Evolutionary conservation across 768 basidiomycete genomes (phyloP), one percentile per base, ranked within the genome.

Genomic region (Suillus subaureus): DNA sequence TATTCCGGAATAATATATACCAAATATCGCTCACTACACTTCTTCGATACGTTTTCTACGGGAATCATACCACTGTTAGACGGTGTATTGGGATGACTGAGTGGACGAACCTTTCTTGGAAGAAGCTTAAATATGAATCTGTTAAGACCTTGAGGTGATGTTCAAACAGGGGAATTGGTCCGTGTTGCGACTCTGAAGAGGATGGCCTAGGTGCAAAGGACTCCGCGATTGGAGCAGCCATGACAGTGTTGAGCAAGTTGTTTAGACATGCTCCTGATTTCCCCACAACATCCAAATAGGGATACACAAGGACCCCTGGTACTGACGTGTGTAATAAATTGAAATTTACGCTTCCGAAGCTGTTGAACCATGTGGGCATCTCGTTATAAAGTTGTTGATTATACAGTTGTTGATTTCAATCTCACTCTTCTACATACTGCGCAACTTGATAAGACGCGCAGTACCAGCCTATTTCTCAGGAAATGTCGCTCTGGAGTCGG

Each of bases 41-140:
- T 96, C 94, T 76, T 97, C 96, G 63, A 96, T 91, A 51, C 86
- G 86, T 74, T 88, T 89, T 74, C 94, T 94, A 73, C 18, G 18
- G 12, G 12, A 31, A 60, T 39, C 69, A 68, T 37, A 16, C 18
- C 52, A 61, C 58, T 64, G 61, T 69, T 69, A 61, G 74, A 35
- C 3, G 12, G 68, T 63, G 73, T 62, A 66, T 64, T 63, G n/a
- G 58, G 51, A 66, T 66, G 67, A 70, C 57, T 54, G 58, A 64
- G 55, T 37, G 39, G 51, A 70, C 82, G 67, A 68, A 91, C 94
- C 94, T 84, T 81, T 96, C 94, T 76, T 88, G 86, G 78, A 96
- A 95, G 81, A 96, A 96, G 64, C 73, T 80, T 65, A 96, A 82
- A 75, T 94, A 94, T 4, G 90, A 91, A 70, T 95, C 73, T 4